phyloP scores from a whole-genome alignment of 371 early-diverging fungal species.

The Lichtheimia corymbifera region DNA sequence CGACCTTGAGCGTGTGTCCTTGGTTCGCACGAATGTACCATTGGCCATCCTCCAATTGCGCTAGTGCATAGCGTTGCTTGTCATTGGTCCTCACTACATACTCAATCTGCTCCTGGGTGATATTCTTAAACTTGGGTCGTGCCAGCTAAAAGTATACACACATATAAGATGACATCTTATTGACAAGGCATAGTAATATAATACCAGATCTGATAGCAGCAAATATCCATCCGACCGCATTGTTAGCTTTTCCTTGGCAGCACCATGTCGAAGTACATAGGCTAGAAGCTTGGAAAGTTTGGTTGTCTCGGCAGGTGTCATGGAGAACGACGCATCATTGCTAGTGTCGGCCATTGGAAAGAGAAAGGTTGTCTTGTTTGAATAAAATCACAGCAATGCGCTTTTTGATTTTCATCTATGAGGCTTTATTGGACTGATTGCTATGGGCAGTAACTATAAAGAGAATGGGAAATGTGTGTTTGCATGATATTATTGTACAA shows the following conservation, averaged over 20 bases:
- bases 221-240: constrained; percentile 80
- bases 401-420: not conserved
- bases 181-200: not conserved
- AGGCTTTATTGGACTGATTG: no score
- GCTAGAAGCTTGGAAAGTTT: constrained; percentile 75
- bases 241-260: constrained; percentile 70
- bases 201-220: constrained; percentile 61
- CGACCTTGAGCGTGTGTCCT: constrained; percentile 71
- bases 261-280: constrained; percentile 84
- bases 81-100: constrained; percentile 70
- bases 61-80: constrained; percentile 77
- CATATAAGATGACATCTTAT: not conserved
- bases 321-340: not conserved
- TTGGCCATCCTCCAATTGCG: constrained; percentile 23
- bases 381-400: not conserved
- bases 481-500: not conserved
- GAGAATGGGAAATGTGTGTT: not conserved
- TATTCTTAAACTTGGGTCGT: constrained; percentile 55
- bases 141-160: constrained; percentile 32
- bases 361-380: not conserved
- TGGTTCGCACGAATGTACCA: constrained; percentile 85
- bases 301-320: constrained; percentile 21
- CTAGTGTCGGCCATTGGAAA: not conserved
- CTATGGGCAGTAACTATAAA: no score
- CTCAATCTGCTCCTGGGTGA: constrained; percentile 56